These are phyloP conservation scores for Coemansia sp. DNA, from an alignment of 192 early-diverging fungal species.

Conservation along the genomic window DNA sequence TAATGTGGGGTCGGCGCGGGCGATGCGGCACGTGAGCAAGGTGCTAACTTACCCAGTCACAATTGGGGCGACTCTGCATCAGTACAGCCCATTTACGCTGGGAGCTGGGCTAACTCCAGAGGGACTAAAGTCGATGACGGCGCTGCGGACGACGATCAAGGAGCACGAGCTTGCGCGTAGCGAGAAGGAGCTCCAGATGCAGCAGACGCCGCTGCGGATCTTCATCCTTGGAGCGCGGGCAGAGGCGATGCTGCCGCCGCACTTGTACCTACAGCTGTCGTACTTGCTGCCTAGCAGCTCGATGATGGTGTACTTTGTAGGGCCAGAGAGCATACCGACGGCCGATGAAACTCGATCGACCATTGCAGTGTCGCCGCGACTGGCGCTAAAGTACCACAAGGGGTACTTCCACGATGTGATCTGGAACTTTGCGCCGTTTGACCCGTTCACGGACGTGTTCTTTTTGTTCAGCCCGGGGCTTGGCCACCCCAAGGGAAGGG, in stretches of 20 bases:
- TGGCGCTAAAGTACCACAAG: constrained; percentile 69
- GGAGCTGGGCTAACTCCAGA: constrained; percentile 65
- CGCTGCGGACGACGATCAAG: constrained; percentile 53
- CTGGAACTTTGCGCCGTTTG: constrained; percentile 63
- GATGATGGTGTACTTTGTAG: constrained; percentile 78
- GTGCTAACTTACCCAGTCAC: constrained; percentile 77
- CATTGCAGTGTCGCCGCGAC: constrained; percentile 52
- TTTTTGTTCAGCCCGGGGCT: constrained; percentile 79
- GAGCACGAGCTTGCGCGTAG: constrained; percentile 53
- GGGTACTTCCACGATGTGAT: constrained; percentile 62
- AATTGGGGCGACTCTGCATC: constrained; percentile 68
- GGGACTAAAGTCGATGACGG: constrained; percentile 71
- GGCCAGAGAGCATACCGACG: constrained; percentile 66
- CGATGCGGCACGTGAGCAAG: constrained; percentile 78
- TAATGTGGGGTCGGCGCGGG: constrained; percentile 64
- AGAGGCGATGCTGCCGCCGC: constrained; percentile 71
- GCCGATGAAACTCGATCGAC: constrained; percentile 55
- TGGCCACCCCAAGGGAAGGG: constrained; percentile 59
- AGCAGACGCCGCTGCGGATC: constrained; percentile 62
- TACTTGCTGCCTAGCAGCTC: constrained; percentile 65
- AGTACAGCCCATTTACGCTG: constrained; percentile 68
- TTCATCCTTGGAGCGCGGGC: constrained; percentile 72
- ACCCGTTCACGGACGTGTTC: constrained; percentile 75
- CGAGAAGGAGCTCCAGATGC: constrained; percentile 55
- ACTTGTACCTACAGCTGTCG: constrained; percentile 67